Conservation (phyloP, 2,329 filamentous ascomycete species). For the Xylaria sp. region DNA sequence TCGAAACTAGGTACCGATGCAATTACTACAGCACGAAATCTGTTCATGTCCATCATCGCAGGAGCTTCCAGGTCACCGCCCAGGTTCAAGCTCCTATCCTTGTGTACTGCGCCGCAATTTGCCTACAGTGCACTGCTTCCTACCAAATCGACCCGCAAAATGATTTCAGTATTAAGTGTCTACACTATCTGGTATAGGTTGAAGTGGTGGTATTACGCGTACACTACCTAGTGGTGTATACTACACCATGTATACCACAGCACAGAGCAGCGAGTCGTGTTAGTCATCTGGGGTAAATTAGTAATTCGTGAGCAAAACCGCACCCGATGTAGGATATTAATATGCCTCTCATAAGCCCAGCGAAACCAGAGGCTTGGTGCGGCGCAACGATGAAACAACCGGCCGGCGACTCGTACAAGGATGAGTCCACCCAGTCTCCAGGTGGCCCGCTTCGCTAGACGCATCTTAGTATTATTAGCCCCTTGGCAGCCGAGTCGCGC, state of each 20-base stretch:
- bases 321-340: slow-evolving; percentile 23
- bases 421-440: slow-evolving; percentile 23
- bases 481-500: slow-evolving; percentile 7
- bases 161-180: slow-evolving; percentile 12
- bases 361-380: slow-evolving; percentile 36
- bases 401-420: slow-evolving; percentile 32
- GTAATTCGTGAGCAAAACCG: slow-evolving; percentile 15
- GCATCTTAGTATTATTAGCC: slow-evolving; percentile 27
- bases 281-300: slow-evolving; percentile 37
- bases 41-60: slow-evolving; percentile 9
- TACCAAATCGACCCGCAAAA: slow-evolving; percentile 24
- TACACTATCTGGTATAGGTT: neutral
- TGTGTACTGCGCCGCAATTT: slow-evolving; percentile 8
- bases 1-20: slow-evolving; percentile 19
- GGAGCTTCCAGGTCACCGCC: slow-evolving; percentile 3
- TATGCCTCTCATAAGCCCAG: slow-evolving; percentile 29
- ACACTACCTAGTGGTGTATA: neutral
- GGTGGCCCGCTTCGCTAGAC: slow-evolving; percentile 23
- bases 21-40: slow-evolving; percentile 25
- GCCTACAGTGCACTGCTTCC: neutral
- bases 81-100: neutral
- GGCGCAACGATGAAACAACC: slow-evolving; percentile 39
- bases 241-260: neutral
- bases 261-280: neutral
- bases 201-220: slow-evolving; percentile 11